Base-by-base conservation (phyloP, 495 filamentous ascomycete genomes). In the Bombardia bombarda region DNA sequence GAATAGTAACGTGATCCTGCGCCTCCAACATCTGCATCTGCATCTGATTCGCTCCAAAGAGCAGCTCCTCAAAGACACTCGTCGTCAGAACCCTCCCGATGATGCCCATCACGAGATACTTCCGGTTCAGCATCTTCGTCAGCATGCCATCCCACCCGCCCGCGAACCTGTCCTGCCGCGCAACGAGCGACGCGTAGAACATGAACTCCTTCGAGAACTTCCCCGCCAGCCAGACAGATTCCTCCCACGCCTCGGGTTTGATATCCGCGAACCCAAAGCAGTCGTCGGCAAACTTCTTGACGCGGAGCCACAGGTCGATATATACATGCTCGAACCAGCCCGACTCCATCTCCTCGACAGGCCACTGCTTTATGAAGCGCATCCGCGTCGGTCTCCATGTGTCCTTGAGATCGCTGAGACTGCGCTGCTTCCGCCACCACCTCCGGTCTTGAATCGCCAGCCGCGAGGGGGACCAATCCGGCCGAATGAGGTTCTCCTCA, bases 71-170 rank as follows among this genome's bases (percentile, higher is more conserved):
- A 43, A 71, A 75, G 7, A 75, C 57, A 17, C 53, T 55, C 30
- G 45, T 61, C 43, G 69, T 60, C 21, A 75, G 43, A 33, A 72
- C 50, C 53, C 60, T 63, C 7, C 52, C 55, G 1, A 74, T 37
- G 9, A 75, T 55, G 3, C 57, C 67, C 44, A 60, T 58, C 14
- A 70, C 40, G 12, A 75, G 49, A 51, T 56, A 68, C 44, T 56
- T 60, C 18, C 72, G 59, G 22, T 62, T 55, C 14, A 3, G 2
- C 9, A 33, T 42, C 24, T 62, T 50, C 34, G 50, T 40, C 8
- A 75, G 31, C 41, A 74, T 31, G 12, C 28, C 39, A 31, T 69
- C 59, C 72, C 72, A 75, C 0, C 64, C 56, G 16, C 61, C 63
- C 3, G 36, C 31, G 6, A 38, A 41, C 17, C 47, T 50, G 31